Evolutionary conservation across 208 protist genomes (phyloP).

Genomic region (Trypanosoma avium): DNA sequence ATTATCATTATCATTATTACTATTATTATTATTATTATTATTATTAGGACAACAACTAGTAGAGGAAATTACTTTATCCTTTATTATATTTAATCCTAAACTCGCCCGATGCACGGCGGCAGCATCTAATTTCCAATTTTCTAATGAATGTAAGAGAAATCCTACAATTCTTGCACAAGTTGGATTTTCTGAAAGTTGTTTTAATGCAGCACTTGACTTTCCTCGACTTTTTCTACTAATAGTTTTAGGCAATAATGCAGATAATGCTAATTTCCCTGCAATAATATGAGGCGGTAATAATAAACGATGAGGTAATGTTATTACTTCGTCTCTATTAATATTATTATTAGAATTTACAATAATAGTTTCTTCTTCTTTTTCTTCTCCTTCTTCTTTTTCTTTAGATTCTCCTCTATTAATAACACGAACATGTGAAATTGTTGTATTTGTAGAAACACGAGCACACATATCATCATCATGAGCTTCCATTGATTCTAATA

Average conservation of each 20-base stretch:
- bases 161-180: conserved; percentile 44
- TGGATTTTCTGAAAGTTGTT: conserved; percentile 46
- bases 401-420: background rate
- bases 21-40: too few species aligned
- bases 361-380: background rate
- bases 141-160: conserved; percentile 45
- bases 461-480: background rate
- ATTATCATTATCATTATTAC: too few species aligned
- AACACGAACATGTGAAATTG: background rate
- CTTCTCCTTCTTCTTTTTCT: background rate
- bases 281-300: too few species aligned
- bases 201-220: conserved; percentile 7
- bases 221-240: background rate
- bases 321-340: too few species aligned
- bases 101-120: background rate
- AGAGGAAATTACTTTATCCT: background rate
- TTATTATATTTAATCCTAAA: background rate
- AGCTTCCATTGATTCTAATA: conserved; percentile 11
- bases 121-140: conserved; percentile 33
- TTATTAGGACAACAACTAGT: too few species aligned
- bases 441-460: background rate
- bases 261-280: conserved; percentile 7
- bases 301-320: too few species aligned
- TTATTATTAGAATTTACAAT: too few species aligned
- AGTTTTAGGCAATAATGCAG: background rate